These are phyloP conservation scores for Quercus cerris DNA, from an alignment of 306 rosid genomes.

Conservation along the genomic window DNA sequence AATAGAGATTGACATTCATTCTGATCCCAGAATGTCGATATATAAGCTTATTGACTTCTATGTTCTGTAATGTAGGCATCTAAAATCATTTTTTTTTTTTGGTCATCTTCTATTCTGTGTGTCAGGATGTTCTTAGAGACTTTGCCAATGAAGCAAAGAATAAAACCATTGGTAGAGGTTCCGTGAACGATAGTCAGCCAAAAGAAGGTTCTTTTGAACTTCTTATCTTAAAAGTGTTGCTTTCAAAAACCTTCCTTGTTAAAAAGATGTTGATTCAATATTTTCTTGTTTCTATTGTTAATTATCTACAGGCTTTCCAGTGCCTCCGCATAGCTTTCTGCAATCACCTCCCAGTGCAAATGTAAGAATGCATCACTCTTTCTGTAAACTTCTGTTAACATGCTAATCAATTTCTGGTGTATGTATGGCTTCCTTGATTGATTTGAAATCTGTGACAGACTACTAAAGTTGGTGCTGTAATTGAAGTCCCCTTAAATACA, in stretches of 20 bases:
- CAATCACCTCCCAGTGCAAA: slow-evolving; percentile 39
- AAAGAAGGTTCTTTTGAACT: slow-evolving; percentile 37
- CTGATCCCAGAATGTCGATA: neutral
- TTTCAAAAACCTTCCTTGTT: slow-evolving; percentile 5
- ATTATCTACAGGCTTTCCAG: slow-evolving; percentile 42
- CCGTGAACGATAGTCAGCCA: slow-evolving; percentile 22
- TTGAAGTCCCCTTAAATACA: slow-evolving; percentile 27
- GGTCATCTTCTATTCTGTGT: slow-evolving; percentile 29
- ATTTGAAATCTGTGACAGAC: slow-evolving; percentile 54
- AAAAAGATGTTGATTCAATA: neutral
- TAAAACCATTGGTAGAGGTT: slow-evolving; percentile 24
- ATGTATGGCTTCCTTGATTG: slow-evolving; percentile 18
- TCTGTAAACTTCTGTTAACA: slow-evolving; percentile 15
- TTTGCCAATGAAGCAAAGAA: slow-evolving; percentile 39
- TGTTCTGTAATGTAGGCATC: slow-evolving; percentile 1
- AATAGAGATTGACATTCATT: neutral
- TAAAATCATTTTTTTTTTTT: slow-evolving; percentile 14
- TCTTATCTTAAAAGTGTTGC: slow-evolving; percentile 10
- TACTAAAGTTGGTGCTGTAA: slow-evolving; percentile 28
- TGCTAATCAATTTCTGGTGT: slow-evolving; percentile 9
- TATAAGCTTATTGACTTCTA: neutral
- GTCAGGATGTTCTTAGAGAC: slow-evolving; percentile 59
- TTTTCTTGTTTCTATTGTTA: slow-evolving; percentile 15
- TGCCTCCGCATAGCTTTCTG: slow-evolving; percentile 34
- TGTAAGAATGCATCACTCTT: slow-evolving; percentile 44